Conservation (phyloP, 139 green algal species). For the Spirogloea muscicola region DNA sequence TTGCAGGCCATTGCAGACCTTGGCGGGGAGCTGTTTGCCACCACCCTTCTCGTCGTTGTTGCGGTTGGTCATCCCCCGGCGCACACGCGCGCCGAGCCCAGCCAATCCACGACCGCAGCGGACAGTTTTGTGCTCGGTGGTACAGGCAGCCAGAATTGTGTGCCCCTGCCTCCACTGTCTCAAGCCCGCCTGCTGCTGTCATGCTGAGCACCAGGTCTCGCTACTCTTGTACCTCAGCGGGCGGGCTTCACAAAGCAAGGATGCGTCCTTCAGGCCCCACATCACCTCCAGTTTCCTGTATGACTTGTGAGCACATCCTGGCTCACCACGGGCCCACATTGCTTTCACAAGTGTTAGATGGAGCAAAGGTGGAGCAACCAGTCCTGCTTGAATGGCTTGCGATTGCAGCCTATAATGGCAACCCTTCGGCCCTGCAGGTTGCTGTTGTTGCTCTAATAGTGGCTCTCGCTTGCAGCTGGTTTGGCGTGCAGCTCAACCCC, state of each 20-base stretch:
- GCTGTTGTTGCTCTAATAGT: neutral
- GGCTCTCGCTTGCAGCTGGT: conserved; percentile 20
- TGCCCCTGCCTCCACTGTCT: neutral
- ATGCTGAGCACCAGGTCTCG: conserved; percentile 11
- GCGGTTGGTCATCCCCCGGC: conserved; percentile 6
- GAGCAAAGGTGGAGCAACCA: neutral
- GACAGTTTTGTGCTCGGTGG: no score
- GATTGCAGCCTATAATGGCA: neutral
- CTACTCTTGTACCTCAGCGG: conserved; percentile 4
- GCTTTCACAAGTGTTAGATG: neutral
- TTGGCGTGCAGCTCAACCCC: conserved; percentile 40
- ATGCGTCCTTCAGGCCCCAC: conserved; percentile 14
- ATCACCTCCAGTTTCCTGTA: neutral
- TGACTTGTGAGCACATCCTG: conserved; percentile 16
- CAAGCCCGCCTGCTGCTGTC: neutral
- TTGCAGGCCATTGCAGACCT: no score
- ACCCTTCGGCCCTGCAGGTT: no score
- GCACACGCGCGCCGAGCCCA: neutral
- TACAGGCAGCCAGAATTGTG: no score
- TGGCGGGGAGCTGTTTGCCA: conserved; percentile 30
- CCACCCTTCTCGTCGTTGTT: conserved; percentile 2
- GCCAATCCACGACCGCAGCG: neutral
- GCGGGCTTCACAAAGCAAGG: conserved; percentile 7
- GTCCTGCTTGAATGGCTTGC: neutral
- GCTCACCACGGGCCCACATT: neutral